phyloP scores from a whole-genome alignment of 2,329 filamentous ascomycete species.

The Fusarium luffae region DNA sequence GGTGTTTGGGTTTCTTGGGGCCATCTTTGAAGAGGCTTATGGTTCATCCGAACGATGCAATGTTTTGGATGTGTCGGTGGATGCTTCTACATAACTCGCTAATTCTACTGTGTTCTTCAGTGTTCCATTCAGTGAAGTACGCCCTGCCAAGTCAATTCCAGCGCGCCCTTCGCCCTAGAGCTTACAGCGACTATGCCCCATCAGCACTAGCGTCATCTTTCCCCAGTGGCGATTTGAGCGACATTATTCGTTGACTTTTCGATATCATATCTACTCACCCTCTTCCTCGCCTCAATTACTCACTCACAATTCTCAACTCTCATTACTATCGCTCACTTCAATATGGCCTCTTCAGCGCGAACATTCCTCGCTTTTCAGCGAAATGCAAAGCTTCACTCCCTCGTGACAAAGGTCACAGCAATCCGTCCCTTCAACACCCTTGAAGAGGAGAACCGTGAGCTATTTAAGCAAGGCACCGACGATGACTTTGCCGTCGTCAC shows the following conservation, averaged over 20 bases:
- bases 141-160: conserved; percentile 4
- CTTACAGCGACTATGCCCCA: neutral
- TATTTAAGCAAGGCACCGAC: conserved; percentile 68
- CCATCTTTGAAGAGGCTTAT: conserved; percentile 27
- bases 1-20: conserved; percentile 17
- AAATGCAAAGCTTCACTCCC: conserved; percentile 56
- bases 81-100: neutral
- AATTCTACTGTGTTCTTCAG: neutral
- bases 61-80: neutral
- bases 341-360: conserved; percentile 37
- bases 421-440: conserved; percentile 62
- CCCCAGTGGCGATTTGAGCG: neutral
- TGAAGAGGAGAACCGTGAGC: conserved; percentile 60
- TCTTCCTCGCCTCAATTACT: neutral
- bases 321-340: no score
- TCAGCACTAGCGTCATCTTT: neutral
- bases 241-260: neutral
- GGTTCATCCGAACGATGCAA: conserved; percentile 11
- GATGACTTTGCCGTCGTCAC: conserved; percentile 69
- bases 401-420: conserved; percentile 58
- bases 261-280: neutral
- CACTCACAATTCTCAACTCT: neutral
- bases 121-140: neutral
- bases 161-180: neutral
- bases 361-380: conserved; percentile 57